phyloP scores from a whole-genome alignment of 108 stramenopile genomes.

The Cyclotella baltica region DNA sequence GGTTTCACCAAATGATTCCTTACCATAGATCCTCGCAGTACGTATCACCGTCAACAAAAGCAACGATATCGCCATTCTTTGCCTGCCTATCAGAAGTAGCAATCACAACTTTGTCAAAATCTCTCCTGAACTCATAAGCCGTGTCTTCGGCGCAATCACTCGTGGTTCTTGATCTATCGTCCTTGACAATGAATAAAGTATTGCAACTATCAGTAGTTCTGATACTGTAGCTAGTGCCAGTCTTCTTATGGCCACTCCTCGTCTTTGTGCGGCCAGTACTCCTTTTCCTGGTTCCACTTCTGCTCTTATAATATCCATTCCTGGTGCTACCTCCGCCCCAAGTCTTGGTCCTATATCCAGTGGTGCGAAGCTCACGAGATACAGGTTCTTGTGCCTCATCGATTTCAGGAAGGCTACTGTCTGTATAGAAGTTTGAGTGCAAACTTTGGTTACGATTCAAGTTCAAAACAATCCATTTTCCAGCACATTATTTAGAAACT shows the following conservation, averaged over 20 bases:
- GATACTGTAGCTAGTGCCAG: background rate
- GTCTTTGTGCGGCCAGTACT: background rate
- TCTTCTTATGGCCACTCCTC: background rate
- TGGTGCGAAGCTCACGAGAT: background rate
- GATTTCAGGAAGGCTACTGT: background rate
- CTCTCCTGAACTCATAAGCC: background rate
- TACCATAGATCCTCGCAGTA: background rate
- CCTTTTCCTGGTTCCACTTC: background rate
- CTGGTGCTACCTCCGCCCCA: too few species aligned
- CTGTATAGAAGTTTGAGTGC: too few species aligned
- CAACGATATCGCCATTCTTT: conserved; percentile 4
- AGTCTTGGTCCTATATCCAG: too few species aligned
- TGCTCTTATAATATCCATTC: background rate
- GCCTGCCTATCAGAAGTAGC: conserved; percentile 5
- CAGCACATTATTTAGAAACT: too few species aligned
- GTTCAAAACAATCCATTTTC: too few species aligned
- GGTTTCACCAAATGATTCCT: background rate
- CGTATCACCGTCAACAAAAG: background rate
- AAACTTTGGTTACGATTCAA: too few species aligned
- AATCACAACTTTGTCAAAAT: conserved; percentile 1
- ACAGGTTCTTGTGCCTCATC: background rate
- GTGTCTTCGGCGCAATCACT: background rate
- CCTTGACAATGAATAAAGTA: conserved; percentile 2
- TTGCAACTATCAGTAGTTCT: background rate
- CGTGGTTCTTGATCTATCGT: background rate